Evolutionary conservation across 345 rosid species (phyloP).

Genomic region (Melastoma malabathricum): DNA sequence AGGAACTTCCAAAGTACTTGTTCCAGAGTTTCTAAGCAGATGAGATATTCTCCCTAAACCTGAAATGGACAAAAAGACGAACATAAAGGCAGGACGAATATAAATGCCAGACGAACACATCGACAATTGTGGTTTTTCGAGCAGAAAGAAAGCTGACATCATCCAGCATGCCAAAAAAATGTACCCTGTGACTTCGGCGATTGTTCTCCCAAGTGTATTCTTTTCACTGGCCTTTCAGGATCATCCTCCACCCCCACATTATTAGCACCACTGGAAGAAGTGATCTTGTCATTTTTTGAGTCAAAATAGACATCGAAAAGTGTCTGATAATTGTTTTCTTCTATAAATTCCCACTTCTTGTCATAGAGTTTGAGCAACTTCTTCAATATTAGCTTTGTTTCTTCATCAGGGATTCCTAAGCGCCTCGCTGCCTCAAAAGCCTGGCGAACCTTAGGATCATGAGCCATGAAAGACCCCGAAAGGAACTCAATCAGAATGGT

Average conservation of each 20-base stretch:
- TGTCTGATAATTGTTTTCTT: conserved; percentile 40
- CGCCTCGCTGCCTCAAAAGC: conserved; percentile 36
- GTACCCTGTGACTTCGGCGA: too few species aligned
- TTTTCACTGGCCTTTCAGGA: conserved; percentile 18
- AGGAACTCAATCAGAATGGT: too few species aligned
- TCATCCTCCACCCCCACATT: conserved; percentile 5
- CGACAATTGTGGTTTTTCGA: too few species aligned
- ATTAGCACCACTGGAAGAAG: neutral
- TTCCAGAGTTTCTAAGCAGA: too few species aligned
- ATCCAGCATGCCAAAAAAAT: too few species aligned
- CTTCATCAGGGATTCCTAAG: conserved; percentile 27
- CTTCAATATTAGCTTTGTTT: conserved; percentile 32
- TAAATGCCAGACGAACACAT: too few species aligned
- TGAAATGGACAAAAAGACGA: too few species aligned
- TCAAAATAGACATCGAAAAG: conserved; percentile 47
- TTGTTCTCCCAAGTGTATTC: conserved; percentile 8
- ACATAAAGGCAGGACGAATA: too few species aligned
- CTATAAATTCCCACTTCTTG: conserved; percentile 46
- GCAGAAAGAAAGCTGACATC: too few species aligned
- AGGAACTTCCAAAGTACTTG: too few species aligned
- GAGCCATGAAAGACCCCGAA: conserved; percentile 12
- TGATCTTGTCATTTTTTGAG: conserved; percentile 25
- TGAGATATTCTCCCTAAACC: too few species aligned
- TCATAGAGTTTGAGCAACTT: conserved; percentile 24
- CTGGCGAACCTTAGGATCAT: conserved; percentile 14